phyloP scores from a whole-genome alignment of 2,329 filamentous ascomycete genomes.

The Thielaviopsis ethacetica region DNA sequence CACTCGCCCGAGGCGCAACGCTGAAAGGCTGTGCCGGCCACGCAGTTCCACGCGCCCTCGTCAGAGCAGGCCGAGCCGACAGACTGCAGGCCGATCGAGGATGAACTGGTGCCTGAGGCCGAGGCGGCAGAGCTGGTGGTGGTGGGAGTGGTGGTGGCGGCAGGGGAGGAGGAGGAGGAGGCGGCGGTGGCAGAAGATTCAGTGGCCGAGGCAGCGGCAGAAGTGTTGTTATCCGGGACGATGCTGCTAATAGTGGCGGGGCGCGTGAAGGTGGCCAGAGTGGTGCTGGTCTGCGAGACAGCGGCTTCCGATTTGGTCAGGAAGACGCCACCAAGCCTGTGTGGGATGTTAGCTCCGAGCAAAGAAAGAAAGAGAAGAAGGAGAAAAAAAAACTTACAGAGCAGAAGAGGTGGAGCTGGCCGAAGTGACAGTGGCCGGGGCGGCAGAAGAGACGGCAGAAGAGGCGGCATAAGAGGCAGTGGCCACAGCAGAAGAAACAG shows the following conservation, averaged over 20 bases:
- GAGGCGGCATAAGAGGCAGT: conserved; percentile 15
- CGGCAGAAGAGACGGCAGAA: conserved; percentile 14
- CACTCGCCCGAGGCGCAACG: conserved; percentile 44
- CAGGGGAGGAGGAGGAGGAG: conserved; percentile 15
- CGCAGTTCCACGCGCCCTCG: conserved; percentile 44
- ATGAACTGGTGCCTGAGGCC: conserved; percentile 12
- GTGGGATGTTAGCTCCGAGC: neutral
- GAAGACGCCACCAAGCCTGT: conserved; percentile 27
- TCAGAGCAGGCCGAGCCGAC: conserved; percentile 29
- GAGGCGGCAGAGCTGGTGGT: conserved; percentile 1
- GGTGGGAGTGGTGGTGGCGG: conserved; percentile 13
- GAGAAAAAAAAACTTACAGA: conserved; percentile 16
- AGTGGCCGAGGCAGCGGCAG: conserved; percentile 13
- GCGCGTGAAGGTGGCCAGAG: conserved; percentile 15
- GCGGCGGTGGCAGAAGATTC: conserved; percentile 26
- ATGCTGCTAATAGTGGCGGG: conserved; percentile 23
- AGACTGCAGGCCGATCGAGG: conserved; percentile 17
- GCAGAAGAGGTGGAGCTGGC: conserved; percentile 12
- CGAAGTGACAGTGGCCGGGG: conserved; percentile 10
- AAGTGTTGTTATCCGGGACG: conserved; percentile 14
- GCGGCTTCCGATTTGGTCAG: conserved; percentile 16
- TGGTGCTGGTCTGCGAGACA: conserved; percentile 12
- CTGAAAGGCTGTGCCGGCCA: conserved; percentile 37
- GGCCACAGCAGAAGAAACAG: neutral
- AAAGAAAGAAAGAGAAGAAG: neutral